phyloP scores from a whole-genome alignment of 1,284 basidiomycete genomes.

The Cutaneotrichosporon sp. region DNA sequence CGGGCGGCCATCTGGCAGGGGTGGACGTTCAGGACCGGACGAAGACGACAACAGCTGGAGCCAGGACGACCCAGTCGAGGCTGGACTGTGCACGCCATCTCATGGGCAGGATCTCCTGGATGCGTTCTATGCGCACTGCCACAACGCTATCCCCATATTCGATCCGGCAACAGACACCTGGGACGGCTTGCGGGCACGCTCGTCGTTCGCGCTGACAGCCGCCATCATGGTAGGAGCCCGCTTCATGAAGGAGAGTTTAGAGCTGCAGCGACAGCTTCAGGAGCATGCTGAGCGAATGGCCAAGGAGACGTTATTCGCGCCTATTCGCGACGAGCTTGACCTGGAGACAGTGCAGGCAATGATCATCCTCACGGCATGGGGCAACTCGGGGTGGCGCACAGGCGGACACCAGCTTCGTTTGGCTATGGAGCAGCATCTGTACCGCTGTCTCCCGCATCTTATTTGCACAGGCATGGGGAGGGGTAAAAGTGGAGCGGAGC shows the following conservation, averaged over 20 bases:
- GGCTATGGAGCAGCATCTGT: slow-evolving; percentile 82
- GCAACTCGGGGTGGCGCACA: slow-evolving; percentile 35
- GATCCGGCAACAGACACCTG: slow-evolving; percentile 68
- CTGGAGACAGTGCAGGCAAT: slow-evolving; percentile 79
- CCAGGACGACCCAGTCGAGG: slow-evolving; percentile 28
- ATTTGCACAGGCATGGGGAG: slow-evolving; percentile 63
- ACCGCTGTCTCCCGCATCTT: slow-evolving; percentile 77
- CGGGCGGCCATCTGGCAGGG: neutral
- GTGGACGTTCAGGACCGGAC: slow-evolving; percentile 9
- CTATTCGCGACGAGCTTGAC: slow-evolving; percentile 56
- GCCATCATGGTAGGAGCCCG: slow-evolving; percentile 82
- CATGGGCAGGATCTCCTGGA: slow-evolving; percentile 73
- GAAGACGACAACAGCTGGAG: neutral
- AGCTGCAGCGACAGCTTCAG: slow-evolving; percentile 33
- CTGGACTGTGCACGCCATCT: slow-evolving; percentile 63
- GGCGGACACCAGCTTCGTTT: slow-evolving; percentile 72
- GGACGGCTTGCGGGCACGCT: slow-evolving; percentile 23
- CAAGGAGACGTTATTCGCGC: slow-evolving; percentile 74
- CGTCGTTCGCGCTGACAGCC: slow-evolving; percentile 53
- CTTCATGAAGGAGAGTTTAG: slow-evolving; percentile 57
- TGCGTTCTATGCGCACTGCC: slow-evolving; percentile 69
- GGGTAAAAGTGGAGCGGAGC: slow-evolving; percentile 54
- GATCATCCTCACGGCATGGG: slow-evolving; percentile 46
- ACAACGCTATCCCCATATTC: slow-evolving; percentile 77
- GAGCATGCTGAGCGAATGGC: slow-evolving; percentile 74